Evolutionary conservation across 305 asterid species (phyloP).

Genomic region (Euphrasia arctica): DNA sequence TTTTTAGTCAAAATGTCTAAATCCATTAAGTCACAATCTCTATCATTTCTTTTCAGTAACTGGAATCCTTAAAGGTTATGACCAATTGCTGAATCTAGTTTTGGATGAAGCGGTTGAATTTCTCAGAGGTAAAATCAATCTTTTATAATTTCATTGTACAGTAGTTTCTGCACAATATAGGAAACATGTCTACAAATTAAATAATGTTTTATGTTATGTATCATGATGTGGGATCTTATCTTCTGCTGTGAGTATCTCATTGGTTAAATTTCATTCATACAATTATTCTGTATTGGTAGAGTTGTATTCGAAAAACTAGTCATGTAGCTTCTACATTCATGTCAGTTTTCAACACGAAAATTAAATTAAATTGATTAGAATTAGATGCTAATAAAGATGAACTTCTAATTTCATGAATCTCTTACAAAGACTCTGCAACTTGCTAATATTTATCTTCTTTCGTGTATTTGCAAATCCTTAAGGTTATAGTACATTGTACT

Average conservation of each 20-base stretch:
- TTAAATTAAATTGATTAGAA: neutral
- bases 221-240: too few species aligned
- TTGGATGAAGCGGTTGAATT: constrained; percentile 92
- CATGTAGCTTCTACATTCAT: neutral
- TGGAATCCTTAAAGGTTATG: constrained; percentile 96
- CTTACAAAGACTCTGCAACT: neutral
- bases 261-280: neutral
- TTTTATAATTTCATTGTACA: neutral
- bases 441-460: neutral
- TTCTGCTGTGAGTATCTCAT: too few species aligned
- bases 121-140: constrained; percentile 61
- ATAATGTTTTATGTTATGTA: neutral
- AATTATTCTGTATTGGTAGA: neutral
- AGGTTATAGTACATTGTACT: neutral
- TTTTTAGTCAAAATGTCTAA: neutral
- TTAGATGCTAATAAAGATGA: constrained; percentile 5
- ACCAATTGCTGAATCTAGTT: constrained; percentile 94
- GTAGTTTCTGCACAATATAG: neutral
- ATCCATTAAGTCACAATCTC: neutral
- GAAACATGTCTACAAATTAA: neutral
- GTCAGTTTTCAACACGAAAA: neutral
- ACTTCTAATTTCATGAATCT: neutral
- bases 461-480: constrained; percentile 7
- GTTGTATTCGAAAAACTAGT: neutral
- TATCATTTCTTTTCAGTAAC: constrained; percentile 52